phyloP scores from a whole-genome alignment of 768 basidiomycete species.

The Mycena chlorophos region DNA sequence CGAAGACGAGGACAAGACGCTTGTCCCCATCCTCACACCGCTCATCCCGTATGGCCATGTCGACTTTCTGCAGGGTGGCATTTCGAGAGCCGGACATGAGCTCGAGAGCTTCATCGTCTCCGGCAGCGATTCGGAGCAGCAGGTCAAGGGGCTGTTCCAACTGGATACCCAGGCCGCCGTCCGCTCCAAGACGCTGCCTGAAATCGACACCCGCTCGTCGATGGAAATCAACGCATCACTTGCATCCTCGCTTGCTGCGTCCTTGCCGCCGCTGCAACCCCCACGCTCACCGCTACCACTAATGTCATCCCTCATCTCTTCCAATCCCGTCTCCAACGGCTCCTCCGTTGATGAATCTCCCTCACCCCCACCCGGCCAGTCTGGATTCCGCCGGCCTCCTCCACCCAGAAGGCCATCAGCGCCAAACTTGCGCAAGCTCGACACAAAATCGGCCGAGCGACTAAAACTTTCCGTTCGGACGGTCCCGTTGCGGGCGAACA shows the following conservation, averaged over 20 bases:
- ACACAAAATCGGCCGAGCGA: conserved; percentile 42
- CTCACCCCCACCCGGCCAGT: conserved; percentile 68
- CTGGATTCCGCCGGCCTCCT: conserved; percentile 51
- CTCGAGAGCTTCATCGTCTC: conserved; percentile 54
- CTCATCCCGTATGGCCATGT: conserved; percentile 56
- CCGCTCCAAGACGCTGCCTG: conserved; percentile 52
- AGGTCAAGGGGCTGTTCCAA: conserved; percentile 59
- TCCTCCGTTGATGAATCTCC: conserved; percentile 51
- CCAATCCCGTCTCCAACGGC: conserved; percentile 34
- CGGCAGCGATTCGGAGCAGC: conserved; percentile 36
- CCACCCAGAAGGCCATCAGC: conserved; percentile 61
- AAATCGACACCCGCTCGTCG: conserved; percentile 49
- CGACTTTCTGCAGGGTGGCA: conserved; percentile 73
- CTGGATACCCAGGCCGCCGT: conserved; percentile 61
- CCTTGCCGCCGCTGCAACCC: conserved; percentile 32
- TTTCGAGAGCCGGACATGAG: conserved; percentile 57
- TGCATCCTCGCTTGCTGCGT: conserved; percentile 35
- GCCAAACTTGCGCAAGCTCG: conserved; percentile 60
- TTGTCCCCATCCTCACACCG: conserved; percentile 62
- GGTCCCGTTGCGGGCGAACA: conserved; percentile 57
- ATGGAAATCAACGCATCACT: conserved; percentile 30
- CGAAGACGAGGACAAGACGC: conserved; percentile 74
- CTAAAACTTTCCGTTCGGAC: conserved; percentile 61
- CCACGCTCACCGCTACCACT: conserved; percentile 54
- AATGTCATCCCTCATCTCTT: conserved; percentile 51